Percentiles rank a stretch among this genome's conserved stretches.
These are phyloP conservation scores for Wallemia hederae DNA, from an alignment of 1,284 basidiomycete species.

Conservation along the genomic window DNA sequence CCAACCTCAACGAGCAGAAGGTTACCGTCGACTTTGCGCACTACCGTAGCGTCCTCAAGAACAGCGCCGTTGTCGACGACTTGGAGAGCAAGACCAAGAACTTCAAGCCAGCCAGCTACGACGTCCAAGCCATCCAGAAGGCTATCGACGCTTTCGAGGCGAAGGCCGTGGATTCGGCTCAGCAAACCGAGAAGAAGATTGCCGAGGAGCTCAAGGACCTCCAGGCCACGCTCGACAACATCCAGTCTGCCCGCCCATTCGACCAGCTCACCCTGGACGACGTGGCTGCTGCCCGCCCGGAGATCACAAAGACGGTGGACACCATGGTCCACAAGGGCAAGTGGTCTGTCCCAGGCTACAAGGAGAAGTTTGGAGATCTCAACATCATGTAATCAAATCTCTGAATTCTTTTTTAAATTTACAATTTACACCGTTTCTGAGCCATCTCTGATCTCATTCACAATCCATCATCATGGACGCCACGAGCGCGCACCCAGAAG, in stretches of 20 bases:
- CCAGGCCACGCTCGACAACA: conserved; percentile 81
- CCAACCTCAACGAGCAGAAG: conserved; percentile 37
- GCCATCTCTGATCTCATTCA: background rate
- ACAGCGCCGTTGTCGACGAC: conserved; percentile 69
- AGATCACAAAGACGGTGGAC: conserved; percentile 72
- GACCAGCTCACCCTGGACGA: conserved; percentile 89
- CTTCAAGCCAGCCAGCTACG: conserved; percentile 94
- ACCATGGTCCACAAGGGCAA: conserved; percentile 97
- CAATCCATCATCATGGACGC: background rate
- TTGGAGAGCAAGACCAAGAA: conserved; percentile 64
- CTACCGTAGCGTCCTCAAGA: conserved; percentile 76
- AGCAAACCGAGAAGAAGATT: conserved; percentile 50
- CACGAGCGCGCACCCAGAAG: background rate
- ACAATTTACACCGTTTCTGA: background rate
- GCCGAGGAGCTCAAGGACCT: conserved; percentile 75
- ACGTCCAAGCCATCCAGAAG: conserved; percentile 67
- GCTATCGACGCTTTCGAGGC: conserved; percentile 90
- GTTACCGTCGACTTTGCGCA: conserved; percentile 63
- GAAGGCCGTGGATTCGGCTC: conserved; percentile 46
- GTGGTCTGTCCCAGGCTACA: conserved; percentile 62
- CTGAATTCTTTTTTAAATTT: background rate
- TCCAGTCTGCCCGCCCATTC: conserved; percentile 88
- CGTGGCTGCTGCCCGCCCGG: conserved; percentile 71
- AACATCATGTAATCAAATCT: too few species aligned
- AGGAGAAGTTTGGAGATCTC: conserved; percentile 2